These are phyloP conservation scores for Triticum timopheevii DNA, from an alignment of 176 grass and related monocot genomes.

Conservation along the genomic window DNA sequence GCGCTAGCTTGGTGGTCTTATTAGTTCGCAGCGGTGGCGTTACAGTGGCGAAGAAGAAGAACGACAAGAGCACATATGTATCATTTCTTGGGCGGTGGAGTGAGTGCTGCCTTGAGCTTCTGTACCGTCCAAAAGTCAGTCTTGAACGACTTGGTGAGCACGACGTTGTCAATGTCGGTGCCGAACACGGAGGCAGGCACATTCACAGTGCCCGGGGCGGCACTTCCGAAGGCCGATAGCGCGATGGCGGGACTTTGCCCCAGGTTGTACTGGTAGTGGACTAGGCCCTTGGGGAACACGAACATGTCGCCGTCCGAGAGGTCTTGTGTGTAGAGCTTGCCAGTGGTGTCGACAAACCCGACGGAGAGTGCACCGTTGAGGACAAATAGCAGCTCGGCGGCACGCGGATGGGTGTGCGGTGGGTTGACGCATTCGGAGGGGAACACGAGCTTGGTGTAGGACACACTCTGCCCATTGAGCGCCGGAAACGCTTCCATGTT, in stretches of 20 bases:
- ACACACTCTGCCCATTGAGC: constrained; percentile 51
- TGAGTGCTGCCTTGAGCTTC: constrained; percentile 15
- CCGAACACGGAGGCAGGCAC: constrained; percentile 37
- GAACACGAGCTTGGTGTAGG: constrained; percentile 30
- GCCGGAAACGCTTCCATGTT: constrained; percentile 37
- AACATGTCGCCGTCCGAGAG: constrained; percentile 35
- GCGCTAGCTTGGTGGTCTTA: no score
- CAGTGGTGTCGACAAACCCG: constrained; percentile 41
- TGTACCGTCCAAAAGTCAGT: constrained; percentile 20
- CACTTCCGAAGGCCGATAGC: constrained; percentile 35
- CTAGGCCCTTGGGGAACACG: constrained; percentile 45
- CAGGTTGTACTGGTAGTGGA: constrained; percentile 44
- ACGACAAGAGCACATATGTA: background rate
- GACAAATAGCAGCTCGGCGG: constrained; percentile 49
- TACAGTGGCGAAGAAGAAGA: background rate
- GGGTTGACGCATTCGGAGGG: constrained; percentile 36
- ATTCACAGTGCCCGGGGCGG: background rate
- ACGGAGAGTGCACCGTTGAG: constrained; percentile 37
- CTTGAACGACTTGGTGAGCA: constrained; percentile 45
- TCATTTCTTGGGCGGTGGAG: constrained; percentile 13
- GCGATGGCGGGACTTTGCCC: background rate
- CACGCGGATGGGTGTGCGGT: constrained; percentile 52
- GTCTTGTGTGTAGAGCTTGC: constrained; percentile 30
- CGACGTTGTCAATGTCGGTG: background rate
- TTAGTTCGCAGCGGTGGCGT: no score